Conservation (phyloP, 1,284 basidiomycete genomes). For the Sphaerobolus stellatus region DNA sequence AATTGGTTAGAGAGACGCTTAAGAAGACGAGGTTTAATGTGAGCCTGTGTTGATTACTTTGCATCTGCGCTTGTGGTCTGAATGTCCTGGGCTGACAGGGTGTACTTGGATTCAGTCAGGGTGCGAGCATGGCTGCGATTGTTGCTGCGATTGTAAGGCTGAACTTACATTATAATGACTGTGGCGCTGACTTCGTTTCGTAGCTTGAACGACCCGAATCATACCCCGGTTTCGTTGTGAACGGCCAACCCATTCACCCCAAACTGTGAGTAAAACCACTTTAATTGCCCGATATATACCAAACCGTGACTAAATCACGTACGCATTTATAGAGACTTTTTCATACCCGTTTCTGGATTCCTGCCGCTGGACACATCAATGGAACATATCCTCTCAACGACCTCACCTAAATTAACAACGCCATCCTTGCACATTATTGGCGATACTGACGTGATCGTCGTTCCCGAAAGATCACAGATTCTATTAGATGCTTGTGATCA, state of each 20-base stretch:
- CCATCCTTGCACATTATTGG: conserved; percentile 84
- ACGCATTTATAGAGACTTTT: conserved; percentile 56
- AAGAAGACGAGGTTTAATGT: conserved; percentile 41
- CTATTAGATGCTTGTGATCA: conserved; percentile 60
- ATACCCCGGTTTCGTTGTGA: conserved; percentile 65
- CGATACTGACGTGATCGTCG: conserved; percentile 76
- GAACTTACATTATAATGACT: not conserved
- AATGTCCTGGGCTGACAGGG: not conserved
- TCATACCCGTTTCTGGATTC: conserved; percentile 70
- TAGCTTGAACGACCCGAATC: conserved; percentile 54
- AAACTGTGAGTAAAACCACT: conserved; percentile 56
- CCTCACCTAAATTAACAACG: conserved; percentile 48
- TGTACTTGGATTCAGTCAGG: conserved; percentile 14
- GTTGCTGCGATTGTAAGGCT: conserved; percentile 10
- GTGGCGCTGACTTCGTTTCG: conserved; percentile 5
- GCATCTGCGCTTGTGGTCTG: not conserved
- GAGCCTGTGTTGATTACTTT: conserved; percentile 15
- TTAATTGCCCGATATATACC: not conserved
- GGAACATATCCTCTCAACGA: conserved; percentile 54
- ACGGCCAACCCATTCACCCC: conserved; percentile 63
- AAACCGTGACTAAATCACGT: not conserved
- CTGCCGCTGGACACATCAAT: conserved; percentile 49
- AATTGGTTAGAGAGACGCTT: conserved; percentile 34
- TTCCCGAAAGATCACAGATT: conserved; percentile 64
- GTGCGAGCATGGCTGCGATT: conserved; percentile 12